Percentiles rank a stretch among this genome's conserved stretches.
Conservation (phyloP, 2,329 filamentous ascomycete genomes). For the Knufia petricola region DNA sequence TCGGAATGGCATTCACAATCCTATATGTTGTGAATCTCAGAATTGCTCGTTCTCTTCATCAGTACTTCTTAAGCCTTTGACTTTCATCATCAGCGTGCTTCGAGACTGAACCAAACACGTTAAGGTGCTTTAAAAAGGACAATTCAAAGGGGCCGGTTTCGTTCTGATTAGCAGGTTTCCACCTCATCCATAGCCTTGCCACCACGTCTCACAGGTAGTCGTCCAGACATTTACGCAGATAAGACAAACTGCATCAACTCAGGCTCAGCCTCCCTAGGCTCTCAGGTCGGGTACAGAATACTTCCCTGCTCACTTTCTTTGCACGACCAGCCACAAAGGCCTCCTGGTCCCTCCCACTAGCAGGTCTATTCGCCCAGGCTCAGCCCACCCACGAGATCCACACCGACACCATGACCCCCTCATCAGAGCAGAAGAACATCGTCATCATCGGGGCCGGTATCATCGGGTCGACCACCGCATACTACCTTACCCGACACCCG, state of each 20-base stretch:
- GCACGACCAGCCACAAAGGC: neutral
- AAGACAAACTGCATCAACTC: neutral
- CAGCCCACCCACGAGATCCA: too few relatives aligned
- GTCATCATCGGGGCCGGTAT: constrained; percentile 63
- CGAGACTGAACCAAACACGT: too few relatives aligned
- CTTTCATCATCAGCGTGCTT: too few relatives aligned
- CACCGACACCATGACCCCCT: neutral
- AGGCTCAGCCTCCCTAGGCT: neutral
- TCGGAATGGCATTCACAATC: too few relatives aligned
- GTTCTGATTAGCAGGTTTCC: too few relatives aligned
- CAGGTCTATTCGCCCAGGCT: neutral
- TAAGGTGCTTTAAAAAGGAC: too few relatives aligned
- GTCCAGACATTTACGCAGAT: too few relatives aligned
- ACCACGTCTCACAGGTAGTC: too few relatives aligned
- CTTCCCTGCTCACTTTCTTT: neutral
- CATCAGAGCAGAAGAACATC: constrained; percentile 18
- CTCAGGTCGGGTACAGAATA: neutral
- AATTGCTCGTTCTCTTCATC: too few relatives aligned
- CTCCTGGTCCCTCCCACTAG: neutral
- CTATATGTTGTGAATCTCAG: too few relatives aligned
- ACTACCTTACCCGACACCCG: constrained; percentile 79
- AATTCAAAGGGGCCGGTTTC: too few relatives aligned
- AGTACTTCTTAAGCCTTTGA: too few relatives aligned
- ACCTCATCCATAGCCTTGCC: neutral
- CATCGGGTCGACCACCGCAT: constrained; percentile 83